Evolutionary conservation across 768 basidiomycete genomes (phyloP).

Genomic region (Strobilomyces echinocephalus): DNA sequence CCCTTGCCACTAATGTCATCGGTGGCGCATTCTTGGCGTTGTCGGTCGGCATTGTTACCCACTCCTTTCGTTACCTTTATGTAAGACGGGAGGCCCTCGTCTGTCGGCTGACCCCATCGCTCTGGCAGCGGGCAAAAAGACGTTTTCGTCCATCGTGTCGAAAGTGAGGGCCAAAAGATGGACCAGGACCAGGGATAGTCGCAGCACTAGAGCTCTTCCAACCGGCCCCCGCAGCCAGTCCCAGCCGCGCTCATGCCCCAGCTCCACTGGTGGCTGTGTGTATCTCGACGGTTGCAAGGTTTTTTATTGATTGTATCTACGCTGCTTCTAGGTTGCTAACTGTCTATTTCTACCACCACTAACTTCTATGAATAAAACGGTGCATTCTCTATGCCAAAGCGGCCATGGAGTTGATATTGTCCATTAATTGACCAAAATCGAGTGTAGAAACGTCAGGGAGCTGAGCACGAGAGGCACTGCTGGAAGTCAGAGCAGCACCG

Average conservation of each 20-base stretch:
- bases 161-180: constrained; percentile 80
- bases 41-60: too few relatives aligned
- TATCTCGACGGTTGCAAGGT: too few relatives aligned
- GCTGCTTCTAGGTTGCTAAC: too few relatives aligned
- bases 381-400: not conserved
- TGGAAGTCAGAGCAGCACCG: not conserved
- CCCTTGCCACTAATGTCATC: too few relatives aligned
- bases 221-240: not conserved
- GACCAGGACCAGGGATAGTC: constrained; percentile 42
- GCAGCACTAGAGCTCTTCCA: constrained; percentile 5
- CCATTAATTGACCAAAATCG: not conserved
- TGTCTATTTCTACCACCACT: too few relatives aligned
- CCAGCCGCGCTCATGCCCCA: too few relatives aligned
- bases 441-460: not conserved
- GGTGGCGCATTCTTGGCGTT: too few relatives aligned
- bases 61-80: too few relatives aligned
- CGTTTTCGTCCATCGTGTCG: constrained; percentile 62
- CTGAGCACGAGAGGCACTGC: not conserved
- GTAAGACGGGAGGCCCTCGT: too few relatives aligned
- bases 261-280: too few relatives aligned
- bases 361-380: too few relatives aligned
- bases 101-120: not conserved
- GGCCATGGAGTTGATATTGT: not conserved
- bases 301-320: too few relatives aligned
- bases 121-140: constrained; percentile 76